Conservation (phyloP, 257 asterid genomes). For the Nyctanthes arbortristis region DNA sequence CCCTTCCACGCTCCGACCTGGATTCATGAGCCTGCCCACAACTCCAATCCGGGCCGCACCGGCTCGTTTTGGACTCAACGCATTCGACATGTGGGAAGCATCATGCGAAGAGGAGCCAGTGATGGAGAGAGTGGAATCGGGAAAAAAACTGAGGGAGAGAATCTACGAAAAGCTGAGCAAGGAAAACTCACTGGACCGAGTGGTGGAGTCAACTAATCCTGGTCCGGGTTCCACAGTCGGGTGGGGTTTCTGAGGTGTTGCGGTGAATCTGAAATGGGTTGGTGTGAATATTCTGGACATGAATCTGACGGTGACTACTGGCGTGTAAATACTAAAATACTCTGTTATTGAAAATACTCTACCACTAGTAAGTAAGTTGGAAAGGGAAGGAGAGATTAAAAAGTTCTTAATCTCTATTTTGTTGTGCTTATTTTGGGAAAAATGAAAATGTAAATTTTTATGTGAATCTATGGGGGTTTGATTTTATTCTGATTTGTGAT, state of each 20-base stretch:
- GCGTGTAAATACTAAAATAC: constrained; percentile 16
- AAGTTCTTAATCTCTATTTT: constrained; percentile 23
- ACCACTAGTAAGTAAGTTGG: constrained; percentile 27
- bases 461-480: too few relatives aligned
- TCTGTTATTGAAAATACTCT: too few relatives aligned
- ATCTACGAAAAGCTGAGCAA: constrained; percentile 69
- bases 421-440: constrained; percentile 13
- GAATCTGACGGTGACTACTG: constrained; percentile 18
- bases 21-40: constrained; percentile 55
- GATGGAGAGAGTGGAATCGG: constrained; percentile 90
- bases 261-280: too few relatives aligned
- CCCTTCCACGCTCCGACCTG: constrained; percentile 44
- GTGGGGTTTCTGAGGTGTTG: constrained; percentile 28
- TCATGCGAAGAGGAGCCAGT: constrained; percentile 57
- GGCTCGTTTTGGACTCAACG: constrained; percentile 36
- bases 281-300: neutral
- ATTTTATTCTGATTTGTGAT: too few relatives aligned
- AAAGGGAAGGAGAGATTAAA: constrained; percentile 3
- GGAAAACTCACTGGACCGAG: constrained; percentile 75
- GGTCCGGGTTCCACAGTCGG: constrained; percentile 29
- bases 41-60: constrained; percentile 55
- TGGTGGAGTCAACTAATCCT: constrained; percentile 22
- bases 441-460: neutral
- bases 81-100: constrained; percentile 49
- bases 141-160: constrained; percentile 63